phyloP scores from a whole-genome alignment of 192 early-diverging fungal species.

The Martensiomyces pterosporus region DNA sequence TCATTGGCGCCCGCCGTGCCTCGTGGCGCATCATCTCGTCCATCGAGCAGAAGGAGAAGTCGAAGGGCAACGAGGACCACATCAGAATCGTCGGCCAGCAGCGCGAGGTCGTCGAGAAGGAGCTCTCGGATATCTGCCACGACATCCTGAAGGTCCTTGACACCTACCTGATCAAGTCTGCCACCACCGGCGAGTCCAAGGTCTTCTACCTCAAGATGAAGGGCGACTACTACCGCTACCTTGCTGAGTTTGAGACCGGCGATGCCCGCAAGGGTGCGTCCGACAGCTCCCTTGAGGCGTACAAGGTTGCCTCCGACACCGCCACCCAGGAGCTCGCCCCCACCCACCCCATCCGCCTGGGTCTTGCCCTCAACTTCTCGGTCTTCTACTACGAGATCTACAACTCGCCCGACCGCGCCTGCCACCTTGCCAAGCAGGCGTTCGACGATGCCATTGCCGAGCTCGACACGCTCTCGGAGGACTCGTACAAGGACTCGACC shows the following conservation, averaged over 20 bases:
- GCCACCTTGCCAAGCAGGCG: slow-evolving; percentile 87
- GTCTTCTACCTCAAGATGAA: slow-evolving; percentile 99
- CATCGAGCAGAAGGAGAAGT: slow-evolving; percentile 94
- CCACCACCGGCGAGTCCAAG: slow-evolving; percentile 94
- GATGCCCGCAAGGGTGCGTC: slow-evolving; percentile 86
- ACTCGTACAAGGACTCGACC: slow-evolving; percentile 96
- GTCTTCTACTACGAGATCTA: slow-evolving; percentile 99
- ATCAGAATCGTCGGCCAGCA: slow-evolving; percentile 88
- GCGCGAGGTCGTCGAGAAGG: slow-evolving; percentile 88
- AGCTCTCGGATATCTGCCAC: slow-evolving; percentile 90
- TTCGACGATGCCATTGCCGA: slow-evolving; percentile 97
- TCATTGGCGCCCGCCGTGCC: slow-evolving; percentile 94
- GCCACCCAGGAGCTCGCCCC: slow-evolving; percentile 74
- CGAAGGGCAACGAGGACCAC: slow-evolving; percentile 74
- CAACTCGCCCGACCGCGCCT: slow-evolving; percentile 90
- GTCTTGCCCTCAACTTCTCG: slow-evolving; percentile 96
- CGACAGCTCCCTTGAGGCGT: slow-evolving; percentile 85
- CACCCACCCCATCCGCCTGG: slow-evolving; percentile 96
- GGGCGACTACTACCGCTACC: slow-evolving; percentile 99
- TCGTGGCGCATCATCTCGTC: slow-evolving; percentile 97
- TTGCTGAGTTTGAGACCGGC: slow-evolving; percentile 93
- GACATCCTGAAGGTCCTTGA: slow-evolving; percentile 91
- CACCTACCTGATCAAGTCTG: slow-evolving; percentile 79
- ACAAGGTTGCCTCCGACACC: slow-evolving; percentile 93
- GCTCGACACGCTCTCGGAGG: slow-evolving; percentile 86